Conservation (phyloP, 208 protist species). For the Polymyxa betae region DNA sequence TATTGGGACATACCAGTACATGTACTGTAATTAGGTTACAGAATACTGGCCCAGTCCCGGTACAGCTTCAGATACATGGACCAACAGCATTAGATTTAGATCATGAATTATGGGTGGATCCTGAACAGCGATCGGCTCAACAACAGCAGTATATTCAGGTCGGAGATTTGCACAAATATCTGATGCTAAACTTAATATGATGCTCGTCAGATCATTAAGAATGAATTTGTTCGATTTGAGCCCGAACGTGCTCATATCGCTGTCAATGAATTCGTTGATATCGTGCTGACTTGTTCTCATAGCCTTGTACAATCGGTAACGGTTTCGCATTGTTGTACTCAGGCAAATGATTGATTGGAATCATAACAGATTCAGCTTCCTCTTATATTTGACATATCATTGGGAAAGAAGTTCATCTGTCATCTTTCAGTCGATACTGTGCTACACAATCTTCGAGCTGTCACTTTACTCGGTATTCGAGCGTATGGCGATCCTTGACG, state of each 20-base stretch:
- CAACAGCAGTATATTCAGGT: neutral
- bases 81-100: neutral
- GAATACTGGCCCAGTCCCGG: slow-evolving; percentile 12
- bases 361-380: neutral
- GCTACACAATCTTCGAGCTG: neutral
- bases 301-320: neutral
- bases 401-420: slow-evolving; percentile 30
- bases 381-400: neutral
- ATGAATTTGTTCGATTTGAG: neutral
- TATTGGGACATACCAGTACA: neutral
- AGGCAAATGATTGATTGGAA: too few relatives aligned
- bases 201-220: neutral
- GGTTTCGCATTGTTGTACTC: too few relatives aligned
- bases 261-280: slow-evolving; percentile 20
- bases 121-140: neutral
- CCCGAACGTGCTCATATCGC: neutral
- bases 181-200: neutral
- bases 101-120: slow-evolving; percentile 40
- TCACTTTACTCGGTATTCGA: neutral
- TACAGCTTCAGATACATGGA: neutral
- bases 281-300: neutral
- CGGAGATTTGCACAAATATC: neutral
- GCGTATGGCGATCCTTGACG: neutral
- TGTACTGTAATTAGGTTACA: neutral
- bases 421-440: neutral